A percentile compares a stretch with the other conserved stretches of the same genome.
These are phyloP conservation scores for Sugiyamaella marilandica DNA, from an alignment of 805 yeast species.

Conservation along the genomic window DNA sequence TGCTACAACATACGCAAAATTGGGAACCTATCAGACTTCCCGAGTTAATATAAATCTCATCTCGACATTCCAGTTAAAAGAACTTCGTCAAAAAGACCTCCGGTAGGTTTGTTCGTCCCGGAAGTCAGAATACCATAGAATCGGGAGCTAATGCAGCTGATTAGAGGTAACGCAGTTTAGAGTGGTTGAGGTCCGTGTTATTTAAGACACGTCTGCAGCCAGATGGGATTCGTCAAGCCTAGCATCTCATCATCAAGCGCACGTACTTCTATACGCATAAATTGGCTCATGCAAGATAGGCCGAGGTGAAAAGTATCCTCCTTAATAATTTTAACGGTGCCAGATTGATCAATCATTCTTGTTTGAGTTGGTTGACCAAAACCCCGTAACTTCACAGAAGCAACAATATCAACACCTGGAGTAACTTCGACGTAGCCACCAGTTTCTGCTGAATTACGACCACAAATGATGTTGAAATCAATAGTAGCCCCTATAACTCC, in stretches of 20 bases:
- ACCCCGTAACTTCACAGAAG: not conserved
- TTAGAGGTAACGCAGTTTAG: no score
- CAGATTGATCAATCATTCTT: not conserved
- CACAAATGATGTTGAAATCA: conserved; percentile 4
- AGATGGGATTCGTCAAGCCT: conserved; percentile 16
- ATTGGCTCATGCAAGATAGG: not conserved
- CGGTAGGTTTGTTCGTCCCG: no score
- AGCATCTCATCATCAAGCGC: conserved; percentile 7
- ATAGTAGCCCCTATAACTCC: not conserved
- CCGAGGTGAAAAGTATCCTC: not conserved
- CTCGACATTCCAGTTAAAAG: no score
- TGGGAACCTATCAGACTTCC: no score
- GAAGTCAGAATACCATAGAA: no score
- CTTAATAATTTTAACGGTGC: not conserved
- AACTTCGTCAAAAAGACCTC: no score
- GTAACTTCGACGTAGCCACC: not conserved
- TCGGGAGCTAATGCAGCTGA: no score
- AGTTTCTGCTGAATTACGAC: not conserved
- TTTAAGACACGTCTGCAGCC: conserved; percentile 1
- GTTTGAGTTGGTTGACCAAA: not conserved
- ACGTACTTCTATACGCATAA: conserved; percentile 8
- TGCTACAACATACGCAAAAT: no score
- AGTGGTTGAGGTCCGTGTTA: no score
- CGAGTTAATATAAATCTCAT: no score
- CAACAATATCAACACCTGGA: not conserved